Evolutionary conservation across 257 asterid genomes (phyloP), one percentile per base, ranked within the genome.

Genomic region (Marsdenia floribunda): DNA sequence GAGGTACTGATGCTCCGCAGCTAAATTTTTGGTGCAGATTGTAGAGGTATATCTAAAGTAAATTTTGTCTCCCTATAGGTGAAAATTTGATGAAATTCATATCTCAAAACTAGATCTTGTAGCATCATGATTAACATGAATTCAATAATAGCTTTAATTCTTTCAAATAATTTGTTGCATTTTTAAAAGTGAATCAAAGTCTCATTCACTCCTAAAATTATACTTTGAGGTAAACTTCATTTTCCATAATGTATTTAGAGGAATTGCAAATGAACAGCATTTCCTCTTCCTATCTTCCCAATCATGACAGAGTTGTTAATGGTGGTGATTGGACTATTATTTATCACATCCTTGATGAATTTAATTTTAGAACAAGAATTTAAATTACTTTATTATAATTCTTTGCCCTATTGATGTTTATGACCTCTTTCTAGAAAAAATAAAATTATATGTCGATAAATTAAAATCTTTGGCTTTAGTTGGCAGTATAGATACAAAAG

Each of bases 401-500:
- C 3, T 65, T 12, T 44, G 3, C 33, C 15, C 35, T 29, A 47
- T 78, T 6, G 22, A 55, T 59, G 70, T 44, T 21, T 49, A 46
- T 16, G 15, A 26, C 54, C 21, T 29, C 29, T 42, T 18, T 55
- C 77, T 79, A n/a, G n/a, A n/a, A 29, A 29, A 29, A 29, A 29
- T 29, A 29, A 2, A 21, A 8, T 18, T 14, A 75, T 58, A 54
- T 0, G 57, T 14, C 21, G 16, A 52, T 1, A 52, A 19, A 18
- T 79, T 60, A 75, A 57, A 37, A 74, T 73, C 74, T 19, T 55
- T 80, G 77, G 65, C n/a, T 75, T 78, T 67, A 83, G 87, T 49
- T 76, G 87, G 76, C 73, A 79, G 70, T 73, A 76, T 86, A 81
- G 93, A 83, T 79, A 63, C 73, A 4, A 96, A 93, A 82, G 97